Evolutionary conservation across 108 stramenopile species (phyloP).

Genomic region (Fragilariopsis cylindrus): DNA sequence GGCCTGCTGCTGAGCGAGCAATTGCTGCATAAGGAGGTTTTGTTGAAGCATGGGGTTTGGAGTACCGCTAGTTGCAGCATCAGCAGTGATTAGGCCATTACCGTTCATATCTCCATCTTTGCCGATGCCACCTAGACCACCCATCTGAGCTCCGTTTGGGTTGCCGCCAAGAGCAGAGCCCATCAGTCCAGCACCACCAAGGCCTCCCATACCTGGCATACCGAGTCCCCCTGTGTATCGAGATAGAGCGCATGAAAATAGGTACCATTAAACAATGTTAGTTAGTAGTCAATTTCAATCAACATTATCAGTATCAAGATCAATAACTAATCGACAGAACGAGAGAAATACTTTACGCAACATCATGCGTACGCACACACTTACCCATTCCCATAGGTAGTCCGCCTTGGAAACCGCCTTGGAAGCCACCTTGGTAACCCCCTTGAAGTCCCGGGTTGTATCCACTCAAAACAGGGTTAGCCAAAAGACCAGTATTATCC

Average conservation of each 20-base stretch:
- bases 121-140: slow-evolving; percentile 15
- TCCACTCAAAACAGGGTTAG: slow-evolving; percentile 32
- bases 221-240: slow-evolving; percentile 13
- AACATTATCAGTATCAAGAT: neutral
- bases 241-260: neutral
- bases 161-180: slow-evolving; percentile 23
- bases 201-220: slow-evolving; percentile 32
- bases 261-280: neutral
- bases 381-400: slow-evolving; percentile 32
- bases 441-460: slow-evolving; percentile 29
- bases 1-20: slow-evolving; percentile 38
- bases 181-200: slow-evolving; percentile 24
- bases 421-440: slow-evolving; percentile 22
- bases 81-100: slow-evolving; percentile 12
- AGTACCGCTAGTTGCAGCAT: slow-evolving; percentile 2
- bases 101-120: slow-evolving; percentile 21
- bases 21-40: slow-evolving; percentile 43
- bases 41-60: slow-evolving; percentile 36
- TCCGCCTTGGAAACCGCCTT: slow-evolving; percentile 27
- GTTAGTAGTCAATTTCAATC: neutral
- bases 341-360: neutral
- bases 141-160: slow-evolving; percentile 8
- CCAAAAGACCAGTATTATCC: slow-evolving; percentile 17
- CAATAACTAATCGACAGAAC: neutral
- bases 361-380: neutral